Evolutionary conservation across 1,284 basidiomycete species (phyloP).

Genomic region (Leccinum solheimii): DNA sequence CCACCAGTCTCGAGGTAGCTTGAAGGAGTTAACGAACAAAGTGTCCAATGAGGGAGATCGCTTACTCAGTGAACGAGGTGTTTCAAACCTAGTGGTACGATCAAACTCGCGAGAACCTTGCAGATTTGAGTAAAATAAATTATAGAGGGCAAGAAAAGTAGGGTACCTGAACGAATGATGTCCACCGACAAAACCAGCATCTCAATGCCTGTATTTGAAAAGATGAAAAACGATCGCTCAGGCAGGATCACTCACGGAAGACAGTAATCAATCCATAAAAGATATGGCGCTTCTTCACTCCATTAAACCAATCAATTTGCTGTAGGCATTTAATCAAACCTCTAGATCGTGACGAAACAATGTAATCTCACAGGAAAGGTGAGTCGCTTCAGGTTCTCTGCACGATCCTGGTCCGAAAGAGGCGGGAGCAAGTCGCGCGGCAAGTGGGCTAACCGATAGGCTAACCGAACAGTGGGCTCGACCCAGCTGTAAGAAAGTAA

Average conservation of each 20-base stretch:
- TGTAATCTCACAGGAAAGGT: background rate
- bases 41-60: background rate
- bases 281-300: slow-evolving; percentile 1
- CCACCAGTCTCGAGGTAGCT: slow-evolving; percentile 7
- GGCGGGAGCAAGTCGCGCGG: background rate
- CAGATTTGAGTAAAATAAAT: background rate
- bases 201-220: background rate
- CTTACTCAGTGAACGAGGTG: background rate
- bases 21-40: background rate
- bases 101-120: slow-evolving; percentile 1
- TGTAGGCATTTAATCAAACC: background rate
- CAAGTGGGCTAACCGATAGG: background rate
- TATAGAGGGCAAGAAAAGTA: background rate
- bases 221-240: background rate
- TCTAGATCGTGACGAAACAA: background rate
- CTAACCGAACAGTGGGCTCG: slow-evolving; percentile 1
- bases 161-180: slow-evolving; percentile 3
- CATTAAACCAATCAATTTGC: slow-evolving; percentile 2
- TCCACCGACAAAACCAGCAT: background rate
- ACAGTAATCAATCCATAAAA: slow-evolving; percentile 3
- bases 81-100: slow-evolving; percentile 1
- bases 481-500: slow-evolving; percentile 2
- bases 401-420: background rate
- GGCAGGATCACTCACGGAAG: background rate
- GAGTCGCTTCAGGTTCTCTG: background rate